Percentiles rank a stretch among this genome's conserved stretches.
These are phyloP conservation scores for Plasmodium relictum DNA, from an alignment of 169 alveolate species.

Conservation along the genomic window DNA sequence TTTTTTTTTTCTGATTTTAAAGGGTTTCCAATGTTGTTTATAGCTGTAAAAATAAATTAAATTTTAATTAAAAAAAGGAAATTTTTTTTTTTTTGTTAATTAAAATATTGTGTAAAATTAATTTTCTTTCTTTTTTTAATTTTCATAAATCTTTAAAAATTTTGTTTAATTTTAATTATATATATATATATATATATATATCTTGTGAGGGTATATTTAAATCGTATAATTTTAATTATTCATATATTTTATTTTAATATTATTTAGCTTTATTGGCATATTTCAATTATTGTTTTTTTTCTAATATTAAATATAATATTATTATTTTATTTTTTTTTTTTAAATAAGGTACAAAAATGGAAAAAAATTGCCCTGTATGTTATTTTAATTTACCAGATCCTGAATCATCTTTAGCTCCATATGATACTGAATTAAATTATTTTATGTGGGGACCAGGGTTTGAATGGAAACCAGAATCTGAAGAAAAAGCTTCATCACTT, in stretches of 20 bases:
- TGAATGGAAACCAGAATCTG: conserved; percentile 85
- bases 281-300: conserved; percentile 7
- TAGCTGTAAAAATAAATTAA: conserved; percentile 42
- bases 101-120: conserved; percentile 9
- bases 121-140: conserved; percentile 6
- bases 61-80: conserved; percentile 24
- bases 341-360: conserved; percentile 51
- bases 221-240: conserved; percentile 10
- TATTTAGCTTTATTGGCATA: not conserved
- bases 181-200: conserved; percentile 15
- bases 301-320: too few species aligned
- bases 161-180: conserved; percentile 17
- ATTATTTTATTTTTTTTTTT: not conserved
- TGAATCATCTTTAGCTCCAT: conserved; percentile 82
- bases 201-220: not conserved
- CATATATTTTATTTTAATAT: not conserved
- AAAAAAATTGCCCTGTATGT: conserved; percentile 82
- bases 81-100: not conserved
- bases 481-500: conserved; percentile 17
- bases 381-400: conserved; percentile 81
- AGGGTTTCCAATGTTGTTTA: conserved; percentile 38
- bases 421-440: conserved; percentile 81
- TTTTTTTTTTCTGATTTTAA: conserved; percentile 13
- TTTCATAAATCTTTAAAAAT: conserved; percentile 21
- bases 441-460: conserved; percentile 87